These are phyloP conservation scores for Mortierella antarctica DNA, from an alignment of 192 early-diverging fungal species.

Conservation along the genomic window DNA sequence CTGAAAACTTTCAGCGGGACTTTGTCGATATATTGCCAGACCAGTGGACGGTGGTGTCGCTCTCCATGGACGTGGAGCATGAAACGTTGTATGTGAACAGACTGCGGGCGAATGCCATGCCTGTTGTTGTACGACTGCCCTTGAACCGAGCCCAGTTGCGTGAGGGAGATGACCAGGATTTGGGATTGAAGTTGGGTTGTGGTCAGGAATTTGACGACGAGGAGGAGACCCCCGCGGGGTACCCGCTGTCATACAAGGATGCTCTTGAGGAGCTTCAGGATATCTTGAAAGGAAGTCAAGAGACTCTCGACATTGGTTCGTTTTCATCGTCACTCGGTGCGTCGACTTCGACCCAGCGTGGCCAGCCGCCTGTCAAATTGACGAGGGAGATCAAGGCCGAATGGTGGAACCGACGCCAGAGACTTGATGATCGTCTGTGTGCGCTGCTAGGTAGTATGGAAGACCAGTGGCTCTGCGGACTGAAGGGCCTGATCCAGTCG, in stretches of 20 bases:
- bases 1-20: slow-evolving; percentile 54
- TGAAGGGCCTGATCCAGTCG: slow-evolving; percentile 66
- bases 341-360: neutral
- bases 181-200: neutral
- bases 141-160: slow-evolving; percentile 63
- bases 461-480: slow-evolving; percentile 86
- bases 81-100: slow-evolving; percentile 80
- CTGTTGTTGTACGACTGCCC: slow-evolving; percentile 78
- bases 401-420: slow-evolving; percentile 88
- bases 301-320: slow-evolving; percentile 68
- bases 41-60: slow-evolving; percentile 80
- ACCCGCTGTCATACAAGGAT: slow-evolving; percentile 55
- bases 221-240: slow-evolving; percentile 21
- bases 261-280: slow-evolving; percentile 70
- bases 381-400: slow-evolving; percentile 72
- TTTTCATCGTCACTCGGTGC: slow-evolving; percentile 25
- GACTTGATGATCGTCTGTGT: slow-evolving; percentile 76
- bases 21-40: slow-evolving; percentile 71
- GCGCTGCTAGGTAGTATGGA: slow-evolving; percentile 75
- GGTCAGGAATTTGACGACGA: slow-evolving; percentile 28
- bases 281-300: slow-evolving; percentile 77
- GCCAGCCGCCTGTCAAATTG: slow-evolving; percentile 2
- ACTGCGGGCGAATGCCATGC: slow-evolving; percentile 56
- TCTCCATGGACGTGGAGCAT: slow-evolving; percentile 76
- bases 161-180: slow-evolving; percentile 26